These are phyloP conservation scores for Aspergillus glaucus DNA, from an alignment of 2,329 filamentous ascomycete species.

Conservation along the genomic window DNA sequence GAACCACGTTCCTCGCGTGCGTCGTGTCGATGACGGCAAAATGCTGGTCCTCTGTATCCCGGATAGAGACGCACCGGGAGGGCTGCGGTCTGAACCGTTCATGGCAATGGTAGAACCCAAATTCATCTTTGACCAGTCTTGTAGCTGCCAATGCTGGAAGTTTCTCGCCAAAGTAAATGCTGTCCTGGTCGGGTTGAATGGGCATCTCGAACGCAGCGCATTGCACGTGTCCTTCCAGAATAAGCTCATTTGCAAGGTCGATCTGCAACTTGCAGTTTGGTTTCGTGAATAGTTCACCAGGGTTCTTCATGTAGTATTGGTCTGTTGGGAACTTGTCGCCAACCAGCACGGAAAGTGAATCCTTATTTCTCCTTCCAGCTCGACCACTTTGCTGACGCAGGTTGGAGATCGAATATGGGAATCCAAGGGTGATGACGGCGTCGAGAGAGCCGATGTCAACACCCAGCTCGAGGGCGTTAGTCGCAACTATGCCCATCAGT, in stretches of 20 bases:
- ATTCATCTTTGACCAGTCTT: slow-evolving; percentile 64
- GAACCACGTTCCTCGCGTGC: slow-evolving; percentile 70
- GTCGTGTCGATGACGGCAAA: slow-evolving; percentile 87
- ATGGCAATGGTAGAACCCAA: slow-evolving; percentile 86
- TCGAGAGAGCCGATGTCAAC: slow-evolving; percentile 94
- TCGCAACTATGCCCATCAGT: slow-evolving; percentile 86
- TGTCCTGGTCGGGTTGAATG: slow-evolving; percentile 70
- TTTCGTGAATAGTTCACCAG: slow-evolving; percentile 82
- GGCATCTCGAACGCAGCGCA: slow-evolving; percentile 96
- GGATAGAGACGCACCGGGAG: slow-evolving; percentile 75
- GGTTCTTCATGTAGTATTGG: slow-evolving; percentile 96
- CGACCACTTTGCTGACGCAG: slow-evolving; percentile 89
- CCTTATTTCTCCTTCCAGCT: slow-evolving; percentile 84
- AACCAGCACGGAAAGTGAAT: slow-evolving; percentile 83
- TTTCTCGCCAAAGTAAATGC: slow-evolving; percentile 69
- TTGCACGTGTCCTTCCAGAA: slow-evolving; percentile 89
- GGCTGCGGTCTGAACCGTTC: slow-evolving; percentile 80
- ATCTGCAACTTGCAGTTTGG: slow-evolving; percentile 86
- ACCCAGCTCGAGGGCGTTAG: slow-evolving; percentile 84
- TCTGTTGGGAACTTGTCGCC: slow-evolving; percentile 87
- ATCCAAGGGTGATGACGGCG: slow-evolving; percentile 87
- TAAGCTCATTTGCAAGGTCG: slow-evolving; percentile 84
- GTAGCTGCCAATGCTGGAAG: slow-evolving; percentile 66
- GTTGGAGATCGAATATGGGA: slow-evolving; percentile 93
- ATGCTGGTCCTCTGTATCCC: slow-evolving; percentile 84